These are phyloP conservation scores for Lasiosphaeris hirsuta DNA, from an alignment of 495 filamentous ascomycete species.

Conservation along the genomic window DNA sequence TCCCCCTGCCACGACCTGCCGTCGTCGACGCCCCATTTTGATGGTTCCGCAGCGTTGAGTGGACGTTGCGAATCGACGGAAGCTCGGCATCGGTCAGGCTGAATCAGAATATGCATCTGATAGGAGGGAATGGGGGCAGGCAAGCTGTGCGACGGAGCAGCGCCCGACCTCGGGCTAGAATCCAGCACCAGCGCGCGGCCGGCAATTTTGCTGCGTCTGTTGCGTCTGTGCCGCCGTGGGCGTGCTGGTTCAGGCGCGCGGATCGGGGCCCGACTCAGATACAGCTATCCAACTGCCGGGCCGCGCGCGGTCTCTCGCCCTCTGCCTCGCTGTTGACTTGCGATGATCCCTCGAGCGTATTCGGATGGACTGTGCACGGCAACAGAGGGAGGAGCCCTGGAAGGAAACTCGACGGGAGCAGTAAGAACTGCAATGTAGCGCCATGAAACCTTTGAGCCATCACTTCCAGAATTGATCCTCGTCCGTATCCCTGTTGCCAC, in stretches of 20 bases:
- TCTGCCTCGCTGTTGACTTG: neutral
- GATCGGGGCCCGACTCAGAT: conserved; percentile 6
- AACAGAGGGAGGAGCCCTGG: conserved; percentile 4
- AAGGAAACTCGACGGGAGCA: neutral
- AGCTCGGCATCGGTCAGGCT: conserved; percentile 8
- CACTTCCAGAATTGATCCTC: conserved; percentile 8
- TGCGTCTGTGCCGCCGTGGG: neutral
- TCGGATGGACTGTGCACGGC: neutral
- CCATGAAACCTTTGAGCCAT: conserved; percentile 13
- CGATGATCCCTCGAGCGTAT: conserved; percentile 4
- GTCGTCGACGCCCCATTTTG: neutral
- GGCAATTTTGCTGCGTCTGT: neutral
- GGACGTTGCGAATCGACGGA: conserved; percentile 2
- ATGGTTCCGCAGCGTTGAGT: neutral
- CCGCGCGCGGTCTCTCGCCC: neutral
- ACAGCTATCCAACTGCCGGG: conserved; percentile 7
- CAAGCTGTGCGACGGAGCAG: neutral
- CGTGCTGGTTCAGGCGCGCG: conserved; percentile 4
- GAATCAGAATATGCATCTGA: conserved; percentile 11
- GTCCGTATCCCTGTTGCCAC: conserved; percentile 10
- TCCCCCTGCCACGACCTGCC: neutral
- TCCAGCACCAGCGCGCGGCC: neutral
- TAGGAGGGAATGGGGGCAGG: neutral
- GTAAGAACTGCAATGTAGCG: conserved; percentile 8
- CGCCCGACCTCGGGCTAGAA: no score